A percentile compares a stretch with the other conserved stretches of the same genome.
Evolutionary conservation across 306 rosid species (phyloP).

Genomic region (Vigna reflexopilosa): DNA sequence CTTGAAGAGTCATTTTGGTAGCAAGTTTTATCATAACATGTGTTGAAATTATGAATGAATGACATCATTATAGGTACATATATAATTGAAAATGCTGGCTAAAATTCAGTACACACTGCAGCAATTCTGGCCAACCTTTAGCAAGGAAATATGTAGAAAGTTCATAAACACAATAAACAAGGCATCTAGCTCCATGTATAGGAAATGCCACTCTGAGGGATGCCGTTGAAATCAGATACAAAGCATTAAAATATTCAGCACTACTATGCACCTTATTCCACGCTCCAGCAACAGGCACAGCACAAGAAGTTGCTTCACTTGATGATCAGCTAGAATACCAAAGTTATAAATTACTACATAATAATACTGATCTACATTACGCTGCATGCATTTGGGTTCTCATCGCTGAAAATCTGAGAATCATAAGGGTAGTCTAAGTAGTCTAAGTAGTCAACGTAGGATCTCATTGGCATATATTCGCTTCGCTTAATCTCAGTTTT

Average conservation of each 20-base stretch:
- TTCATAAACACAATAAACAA: background rate
- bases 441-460: slow-evolving; percentile 56
- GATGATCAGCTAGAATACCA: slow-evolving; percentile 42
- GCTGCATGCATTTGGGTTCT: slow-evolving; percentile 90
- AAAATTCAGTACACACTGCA: slow-evolving; percentile 36
- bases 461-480: slow-evolving; percentile 67
- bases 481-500: slow-evolving; percentile 62
- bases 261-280: slow-evolving; percentile 25
- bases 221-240: slow-evolving; percentile 10
- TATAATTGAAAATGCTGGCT: slow-evolving; percentile 8
- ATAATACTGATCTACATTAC: slow-evolving; percentile 58
- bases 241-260: slow-evolving; percentile 32
- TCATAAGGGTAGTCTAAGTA: slow-evolving; percentile 54
- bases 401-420: slow-evolving; percentile 86
- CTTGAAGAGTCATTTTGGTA: background rate
- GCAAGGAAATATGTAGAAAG: slow-evolving; percentile 12
- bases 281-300: background rate
- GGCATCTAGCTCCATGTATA: background rate
- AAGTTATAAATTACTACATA: background rate
- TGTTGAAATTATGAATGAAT: slow-evolving; percentile 29
- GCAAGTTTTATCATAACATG: background rate
- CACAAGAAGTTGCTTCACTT: slow-evolving; percentile 34
- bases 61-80: slow-evolving; percentile 12
- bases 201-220: slow-evolving; percentile 16
- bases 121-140: slow-evolving; percentile 32